Conservation (phyloP, 257 asterid genomes). For the Lavandula angustifolia region DNA sequence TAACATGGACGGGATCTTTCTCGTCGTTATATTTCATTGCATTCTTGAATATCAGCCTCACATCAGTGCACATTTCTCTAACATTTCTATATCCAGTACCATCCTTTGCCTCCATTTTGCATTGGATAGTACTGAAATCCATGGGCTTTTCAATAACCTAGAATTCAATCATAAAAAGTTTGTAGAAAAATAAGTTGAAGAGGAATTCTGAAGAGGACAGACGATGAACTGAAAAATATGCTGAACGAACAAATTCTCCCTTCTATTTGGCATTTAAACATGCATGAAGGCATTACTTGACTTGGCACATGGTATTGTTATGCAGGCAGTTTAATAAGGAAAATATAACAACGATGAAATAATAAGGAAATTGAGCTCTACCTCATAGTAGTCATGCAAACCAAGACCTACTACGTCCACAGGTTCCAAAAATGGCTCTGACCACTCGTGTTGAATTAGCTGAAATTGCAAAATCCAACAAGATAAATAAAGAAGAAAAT, state of each 20-base stretch:
- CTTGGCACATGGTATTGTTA: background rate
- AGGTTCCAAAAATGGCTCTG: constrained; percentile 88
- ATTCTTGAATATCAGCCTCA: constrained; percentile 83
- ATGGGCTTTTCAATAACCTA: constrained; percentile 95
- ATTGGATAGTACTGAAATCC: constrained; percentile 86
- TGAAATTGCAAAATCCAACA: constrained; percentile 38
- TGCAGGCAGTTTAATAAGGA: background rate
- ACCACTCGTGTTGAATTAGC: constrained; percentile 89
- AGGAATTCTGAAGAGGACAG: background rate
- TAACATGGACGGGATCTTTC: constrained; percentile 80
- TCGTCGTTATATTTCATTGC: constrained; percentile 88
- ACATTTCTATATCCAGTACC: constrained; percentile 79
- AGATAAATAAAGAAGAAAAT: background rate
- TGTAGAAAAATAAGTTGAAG: constrained; percentile 22
- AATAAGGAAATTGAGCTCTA: constrained; percentile 32
- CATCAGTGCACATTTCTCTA: constrained; percentile 83
- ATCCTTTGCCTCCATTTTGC: constrained; percentile 88
- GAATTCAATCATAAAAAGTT: constrained; percentile 4
- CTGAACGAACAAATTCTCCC: background rate
- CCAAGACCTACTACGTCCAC: constrained; percentile 94
- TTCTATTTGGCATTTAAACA: constrained; percentile 5
- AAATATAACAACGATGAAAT: background rate
- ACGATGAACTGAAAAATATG: background rate
- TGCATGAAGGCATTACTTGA: background rate
- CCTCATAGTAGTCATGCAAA: constrained; percentile 77